Evolutionary conservation across 306 rosid genomes (phyloP), one percentile per base, ranked within the genome.

Genomic region (Echinosophora koreensis): DNA sequence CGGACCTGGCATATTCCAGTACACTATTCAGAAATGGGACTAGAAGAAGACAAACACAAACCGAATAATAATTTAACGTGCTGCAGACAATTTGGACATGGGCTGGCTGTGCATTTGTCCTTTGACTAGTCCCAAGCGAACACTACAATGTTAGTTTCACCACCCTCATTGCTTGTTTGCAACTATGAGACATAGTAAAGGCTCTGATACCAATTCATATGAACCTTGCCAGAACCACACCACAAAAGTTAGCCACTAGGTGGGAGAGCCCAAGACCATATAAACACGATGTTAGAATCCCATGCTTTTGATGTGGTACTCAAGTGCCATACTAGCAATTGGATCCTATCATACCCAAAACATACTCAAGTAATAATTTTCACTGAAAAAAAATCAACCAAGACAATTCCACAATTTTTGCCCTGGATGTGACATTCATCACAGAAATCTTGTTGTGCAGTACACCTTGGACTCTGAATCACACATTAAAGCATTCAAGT

Each of bases 1-100:
- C 1, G 97, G 97, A 81, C 98, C 98, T 94, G 86, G 86, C 78
- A 70, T 62, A 73, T 69, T 71, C 49, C 81, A 76, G 71, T 32
- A 68, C 16, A 54, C 80, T 71, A 18, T 54, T 66, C 79, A 41
- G 47, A 66, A 30, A 28, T 12, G 30, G 66, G 71, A 66, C 73
- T 69, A 38, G 56, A 71, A 57, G 51, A 44, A 60, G 52, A 42
- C 28, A 73, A 32, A 62, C 27, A 75, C 61, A 69, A 39, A 70
- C 76, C 22, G 13, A 30, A 18, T 30, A 71, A 63, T 42, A 8
- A 37, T 44, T 58, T 62, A 71, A 17, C 2, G 32, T 30, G 57
- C 72, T 55, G 61, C 13, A 11, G 35, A 71, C 34, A 30, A 56
- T 22, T 39, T 56, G 55, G 41, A n/a, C n/a, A n/a, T n/a, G n/a